phyloP scores from a whole-genome alignment of 768 basidiomycete species.

The Floccularia luteovirens region DNA sequence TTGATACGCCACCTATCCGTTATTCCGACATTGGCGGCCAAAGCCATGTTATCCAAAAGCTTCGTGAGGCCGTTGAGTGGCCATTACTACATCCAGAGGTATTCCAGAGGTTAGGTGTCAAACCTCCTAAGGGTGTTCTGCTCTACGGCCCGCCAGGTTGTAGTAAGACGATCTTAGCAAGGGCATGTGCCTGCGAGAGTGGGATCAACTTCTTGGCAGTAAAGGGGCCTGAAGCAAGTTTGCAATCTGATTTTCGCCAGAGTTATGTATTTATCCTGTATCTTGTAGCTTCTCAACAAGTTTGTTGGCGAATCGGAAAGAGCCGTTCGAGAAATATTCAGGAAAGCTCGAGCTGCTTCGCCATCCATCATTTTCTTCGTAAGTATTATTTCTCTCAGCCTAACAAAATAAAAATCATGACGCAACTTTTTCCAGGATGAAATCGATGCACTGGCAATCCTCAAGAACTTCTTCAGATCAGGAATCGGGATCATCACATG shows the following conservation, averaged over 20 bases:
- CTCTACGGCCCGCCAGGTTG: constrained; percentile 97
- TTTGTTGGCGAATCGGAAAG: constrained; percentile 97
- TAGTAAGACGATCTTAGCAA: constrained; percentile 89
- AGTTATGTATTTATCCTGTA: neutral
- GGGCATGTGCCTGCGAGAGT: constrained; percentile 89
- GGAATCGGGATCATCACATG: constrained; percentile 53
- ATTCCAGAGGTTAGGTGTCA: constrained; percentile 81
- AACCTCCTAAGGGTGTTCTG: constrained; percentile 83
- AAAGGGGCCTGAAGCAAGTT: constrained; percentile 88
- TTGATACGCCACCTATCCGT: constrained; percentile 75
- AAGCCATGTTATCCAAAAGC: constrained; percentile 67
- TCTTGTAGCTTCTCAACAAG: constrained; percentile 78
- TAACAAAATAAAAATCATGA: constrained; percentile 2
- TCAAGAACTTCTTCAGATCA: constrained; percentile 59
- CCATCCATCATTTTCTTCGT: constrained; percentile 98
- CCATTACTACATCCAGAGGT: constrained; percentile 82
- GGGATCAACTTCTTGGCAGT: constrained; percentile 96
- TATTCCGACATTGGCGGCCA: constrained; percentile 94
- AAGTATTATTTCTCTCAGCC: constrained; percentile 19
- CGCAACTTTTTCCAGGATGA: constrained; percentile 79
- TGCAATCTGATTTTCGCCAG: neutral
- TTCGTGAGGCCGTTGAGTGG: constrained; percentile 94
- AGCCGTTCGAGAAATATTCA: constrained; percentile 90
- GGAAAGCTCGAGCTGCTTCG: constrained; percentile 89
- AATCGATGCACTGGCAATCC: constrained; percentile 87